A percentile compares a stretch with the other conserved stretches of the same genome.
phyloP scores from a whole-genome alignment of 176 grass and related monocot species.

The Panicum miliaceum region DNA sequence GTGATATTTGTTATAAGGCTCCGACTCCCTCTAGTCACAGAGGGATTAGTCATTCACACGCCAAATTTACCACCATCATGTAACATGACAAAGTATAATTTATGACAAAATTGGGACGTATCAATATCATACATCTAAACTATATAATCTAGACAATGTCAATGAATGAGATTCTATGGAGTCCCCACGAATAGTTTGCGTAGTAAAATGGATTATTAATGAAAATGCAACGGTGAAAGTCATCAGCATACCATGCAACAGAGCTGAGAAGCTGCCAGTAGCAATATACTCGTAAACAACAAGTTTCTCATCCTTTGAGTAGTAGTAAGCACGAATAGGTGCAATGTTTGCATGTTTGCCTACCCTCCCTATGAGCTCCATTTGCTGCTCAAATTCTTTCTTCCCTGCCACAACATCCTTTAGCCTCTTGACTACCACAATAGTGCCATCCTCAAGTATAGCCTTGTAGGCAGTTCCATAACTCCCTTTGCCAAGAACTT shows the following conservation, averaged over 20 bases:
- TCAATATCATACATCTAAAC: not conserved
- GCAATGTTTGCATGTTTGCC: constrained; percentile 73
- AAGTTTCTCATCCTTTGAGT: constrained; percentile 99
- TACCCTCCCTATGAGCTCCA: constrained; percentile 83
- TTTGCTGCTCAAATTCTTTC: constrained; percentile 97
- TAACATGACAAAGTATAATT: not conserved
- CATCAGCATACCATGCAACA: constrained; percentile 79
- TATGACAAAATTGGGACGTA: not conserved
- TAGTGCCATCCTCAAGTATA: constrained; percentile 80
- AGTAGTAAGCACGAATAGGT: constrained; percentile 89
- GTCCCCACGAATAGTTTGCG: not conserved
- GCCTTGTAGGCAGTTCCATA: constrained; percentile 95
- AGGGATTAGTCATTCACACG: not conserved
- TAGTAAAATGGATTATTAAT: constrained; percentile 18
- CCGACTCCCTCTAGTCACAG: not conserved
- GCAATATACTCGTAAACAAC: constrained; percentile 88
- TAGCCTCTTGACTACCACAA: constrained; percentile 93
- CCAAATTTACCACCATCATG: not conserved
- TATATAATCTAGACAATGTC: not conserved
- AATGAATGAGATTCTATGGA: not conserved
- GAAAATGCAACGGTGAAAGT: constrained; percentile 6
- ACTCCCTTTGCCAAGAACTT: constrained; percentile 96
- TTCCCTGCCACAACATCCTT: constrained; percentile 89
- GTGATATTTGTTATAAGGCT: constrained; percentile 15
- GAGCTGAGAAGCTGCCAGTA: constrained; percentile 69